Conservation (phyloP, 2,329 filamentous ascomycete genomes). For the Talaromyces sp. region DNA sequence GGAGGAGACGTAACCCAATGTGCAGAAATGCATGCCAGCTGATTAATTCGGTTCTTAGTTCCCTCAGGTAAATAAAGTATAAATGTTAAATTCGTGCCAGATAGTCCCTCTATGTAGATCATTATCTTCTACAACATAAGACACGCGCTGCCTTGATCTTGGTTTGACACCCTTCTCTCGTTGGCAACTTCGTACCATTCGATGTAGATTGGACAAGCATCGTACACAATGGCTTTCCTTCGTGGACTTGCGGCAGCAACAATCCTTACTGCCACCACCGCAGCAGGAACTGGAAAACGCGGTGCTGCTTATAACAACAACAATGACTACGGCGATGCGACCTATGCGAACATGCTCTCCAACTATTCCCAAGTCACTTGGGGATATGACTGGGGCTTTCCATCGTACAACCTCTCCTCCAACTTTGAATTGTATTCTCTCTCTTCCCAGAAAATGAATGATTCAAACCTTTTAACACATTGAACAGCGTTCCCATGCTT, state of each 20-base stretch:
- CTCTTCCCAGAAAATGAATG: not conserved
- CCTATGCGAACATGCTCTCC: not conserved
- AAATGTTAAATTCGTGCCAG: not conserved
- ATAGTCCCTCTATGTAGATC: not conserved
- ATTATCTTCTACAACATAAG: not conserved
- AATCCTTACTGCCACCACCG: not conserved
- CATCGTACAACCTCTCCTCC: not conserved
- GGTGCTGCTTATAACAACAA: not conserved
- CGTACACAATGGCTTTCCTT: not conserved
- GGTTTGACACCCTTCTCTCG: not conserved
- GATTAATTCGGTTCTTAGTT: not conserved
- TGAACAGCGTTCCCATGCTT: not conserved
- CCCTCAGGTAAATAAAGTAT: not conserved
- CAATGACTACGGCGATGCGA: not conserved
- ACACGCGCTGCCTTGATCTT: not conserved
- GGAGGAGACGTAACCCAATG: not conserved
- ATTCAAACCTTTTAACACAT: not conserved
- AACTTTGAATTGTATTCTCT: not conserved
- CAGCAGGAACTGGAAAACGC: not conserved
- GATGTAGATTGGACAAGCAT: not conserved
- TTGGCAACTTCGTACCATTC: not conserved
- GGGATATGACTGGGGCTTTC: not conserved
- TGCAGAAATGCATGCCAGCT: not conserved
- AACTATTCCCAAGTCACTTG: not conserved
- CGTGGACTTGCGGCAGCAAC: not conserved